Base-by-base conservation (phyloP, 83 land plant genomes). In the Diphasiastrum complanatum region DNA sequence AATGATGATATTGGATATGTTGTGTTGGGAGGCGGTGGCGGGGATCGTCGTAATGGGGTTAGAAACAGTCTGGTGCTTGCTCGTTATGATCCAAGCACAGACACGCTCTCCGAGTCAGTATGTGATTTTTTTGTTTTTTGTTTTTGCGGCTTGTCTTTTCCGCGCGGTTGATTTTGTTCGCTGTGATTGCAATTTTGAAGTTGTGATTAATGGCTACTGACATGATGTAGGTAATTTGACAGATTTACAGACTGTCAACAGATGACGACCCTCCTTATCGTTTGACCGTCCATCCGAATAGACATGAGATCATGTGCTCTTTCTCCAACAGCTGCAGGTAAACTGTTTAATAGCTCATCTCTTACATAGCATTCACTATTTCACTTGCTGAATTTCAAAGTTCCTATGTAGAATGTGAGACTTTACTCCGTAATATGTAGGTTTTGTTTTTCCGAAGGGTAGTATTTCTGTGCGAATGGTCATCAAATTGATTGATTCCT, bases 11-110 rank as follows among this genome's bases (percentile, higher is more conserved):
- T 28, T 27, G 60, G 54, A 46, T 70, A 62, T 45, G 22, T 79
- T 18, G 71, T 77, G 29, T 38, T 77, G 20, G 66, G 77, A 6
- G 88, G 88, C 16, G 88, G 88, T 33, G 88, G 88, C 0, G 87
- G 87, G 1, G 81, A 72, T 5, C 79, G 81, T 24, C 70, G 70
- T 20, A 75, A 68, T 30, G 88, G 88, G 4, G 73, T 84, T 33
- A 76, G 63, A 20, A 84, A 84, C 37, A 72, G 75, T 1, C 16
- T 84, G 26, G 20, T 78, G 0, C 27, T 84, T 45, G 26, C 79
- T 1, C 51, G 32, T 10, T 66, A 76, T 61, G 81, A 75, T 65
- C 50, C 61, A 45, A 47, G 62, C 12, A 45, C 79, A 36, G 49
- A 51, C 30, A 56, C 74, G 10, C 84, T 84, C 63, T 70, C 88